Conservation (phyloP, 148 eudicot genomes). For the Selenicereus undatus region DNA sequence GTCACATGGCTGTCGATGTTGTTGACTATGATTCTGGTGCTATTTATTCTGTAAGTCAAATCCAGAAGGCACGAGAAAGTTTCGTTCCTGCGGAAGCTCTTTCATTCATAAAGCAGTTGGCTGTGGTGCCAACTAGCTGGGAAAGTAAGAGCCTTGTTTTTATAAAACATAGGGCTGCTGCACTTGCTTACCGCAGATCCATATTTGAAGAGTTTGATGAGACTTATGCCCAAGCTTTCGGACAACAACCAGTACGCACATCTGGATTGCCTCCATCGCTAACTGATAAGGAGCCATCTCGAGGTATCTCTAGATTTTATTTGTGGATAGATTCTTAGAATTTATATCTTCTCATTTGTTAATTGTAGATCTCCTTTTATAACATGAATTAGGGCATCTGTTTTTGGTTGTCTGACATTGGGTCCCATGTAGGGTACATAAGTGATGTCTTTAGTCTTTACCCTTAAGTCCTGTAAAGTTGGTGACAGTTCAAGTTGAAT, state of each 20-base stretch:
- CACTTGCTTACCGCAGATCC: slow-evolving; percentile 68
- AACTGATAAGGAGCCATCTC: slow-evolving; percentile 37
- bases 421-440: not conserved
- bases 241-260: slow-evolving; percentile 43
- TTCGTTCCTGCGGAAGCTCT: slow-evolving; percentile 51
- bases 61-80: slow-evolving; percentile 61
- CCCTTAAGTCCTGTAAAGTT: not conserved
- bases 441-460: not conserved
- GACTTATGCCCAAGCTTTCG: slow-evolving; percentile 91
- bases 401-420: slow-evolving; percentile 1
- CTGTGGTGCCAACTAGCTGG: slow-evolving; percentile 38
- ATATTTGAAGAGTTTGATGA: slow-evolving; percentile 80
- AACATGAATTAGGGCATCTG: not conserved
- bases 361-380: not conserved
- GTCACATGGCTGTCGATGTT: slow-evolving; percentile 64
- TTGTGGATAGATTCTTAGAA: not conserved
- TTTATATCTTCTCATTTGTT: not conserved
- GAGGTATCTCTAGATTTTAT: slow-evolving; percentile 38
- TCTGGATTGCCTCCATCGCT: slow-evolving; percentile 27
- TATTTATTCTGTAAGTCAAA: slow-evolving; percentile 53
- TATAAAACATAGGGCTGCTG: slow-evolving; percentile 54
- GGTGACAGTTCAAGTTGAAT: not conserved
- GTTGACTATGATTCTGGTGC: slow-evolving; percentile 64
- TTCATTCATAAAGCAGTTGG: slow-evolving; percentile 53
- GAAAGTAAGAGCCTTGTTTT: slow-evolving; percentile 38